Conservation (phyloP, 352 stramenopile genomes). For the Pythium insidiosum region DNA sequence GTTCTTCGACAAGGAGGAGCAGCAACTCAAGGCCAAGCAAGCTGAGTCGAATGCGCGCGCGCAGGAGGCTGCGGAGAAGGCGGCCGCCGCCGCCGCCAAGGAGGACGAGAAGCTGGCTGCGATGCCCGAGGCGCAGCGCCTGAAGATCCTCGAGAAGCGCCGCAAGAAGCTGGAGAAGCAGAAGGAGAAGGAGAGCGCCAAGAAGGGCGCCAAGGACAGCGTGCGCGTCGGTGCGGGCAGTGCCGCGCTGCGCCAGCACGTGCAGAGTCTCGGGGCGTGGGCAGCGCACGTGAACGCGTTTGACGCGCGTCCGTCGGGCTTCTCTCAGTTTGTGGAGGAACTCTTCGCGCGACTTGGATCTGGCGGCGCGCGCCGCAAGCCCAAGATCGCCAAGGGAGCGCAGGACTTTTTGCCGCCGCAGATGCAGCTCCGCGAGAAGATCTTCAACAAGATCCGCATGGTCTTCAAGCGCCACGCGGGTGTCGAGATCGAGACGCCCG, state of each 20-base stretch:
- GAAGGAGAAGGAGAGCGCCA: constrained; percentile 69
- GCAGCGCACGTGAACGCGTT: constrained; percentile 35
- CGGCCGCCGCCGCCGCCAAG: constrained; percentile 61
- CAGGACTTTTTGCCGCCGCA: constrained; percentile 95
- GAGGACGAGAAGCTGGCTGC: constrained; percentile 77
- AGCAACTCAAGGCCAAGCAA: constrained; percentile 36
- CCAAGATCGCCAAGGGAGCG: constrained; percentile 88
- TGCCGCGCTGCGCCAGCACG: constrained; percentile 47
- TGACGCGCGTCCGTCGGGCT: constrained; percentile 37
- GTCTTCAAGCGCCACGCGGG: constrained; percentile 98
- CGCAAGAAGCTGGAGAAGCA: constrained; percentile 69
- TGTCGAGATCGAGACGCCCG: constrained; percentile 97
- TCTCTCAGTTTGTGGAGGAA: constrained; percentile 49
- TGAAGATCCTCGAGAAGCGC: constrained; percentile 27
- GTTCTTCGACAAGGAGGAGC: constrained; percentile 58
- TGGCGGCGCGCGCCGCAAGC: constrained; percentile 69
- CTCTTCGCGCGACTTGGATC: constrained; percentile 56
- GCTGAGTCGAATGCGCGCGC: constrained; percentile 54
- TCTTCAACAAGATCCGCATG: constrained; percentile 95
- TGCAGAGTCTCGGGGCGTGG: constrained; percentile 13
- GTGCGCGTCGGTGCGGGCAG: constrained; percentile 61
- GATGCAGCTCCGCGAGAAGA: constrained; percentile 95
- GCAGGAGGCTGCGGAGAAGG: constrained; percentile 59
- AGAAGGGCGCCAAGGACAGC: constrained; percentile 60
- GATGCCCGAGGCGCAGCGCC: constrained; percentile 66